These are phyloP conservation scores for Trichosporon asahii DNA, from an alignment of 1,284 basidiomycete species.

Conservation along the genomic window DNA sequence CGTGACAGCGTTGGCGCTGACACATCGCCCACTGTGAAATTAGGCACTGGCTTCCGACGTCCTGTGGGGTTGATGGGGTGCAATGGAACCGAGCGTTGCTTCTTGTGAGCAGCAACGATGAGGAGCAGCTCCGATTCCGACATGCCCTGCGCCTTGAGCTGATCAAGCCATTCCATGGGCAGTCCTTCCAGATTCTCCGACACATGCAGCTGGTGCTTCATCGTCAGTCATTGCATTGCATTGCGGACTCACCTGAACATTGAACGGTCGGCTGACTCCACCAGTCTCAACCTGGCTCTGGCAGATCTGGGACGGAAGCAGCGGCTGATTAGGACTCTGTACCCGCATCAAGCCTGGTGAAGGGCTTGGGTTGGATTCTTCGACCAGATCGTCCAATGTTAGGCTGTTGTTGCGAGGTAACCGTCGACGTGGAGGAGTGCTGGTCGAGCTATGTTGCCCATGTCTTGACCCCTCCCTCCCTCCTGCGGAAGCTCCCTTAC, in stretches of 20 bases:
- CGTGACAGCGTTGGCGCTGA: neutral
- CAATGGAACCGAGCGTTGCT: slow-evolving; percentile 18
- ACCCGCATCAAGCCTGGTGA: neutral
- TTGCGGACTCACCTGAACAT: slow-evolving; percentile 37
- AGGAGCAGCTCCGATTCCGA: slow-evolving; percentile 40
- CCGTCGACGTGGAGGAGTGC: neutral
- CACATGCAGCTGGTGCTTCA: slow-evolving; percentile 49
- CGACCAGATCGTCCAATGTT: slow-evolving; percentile 10
- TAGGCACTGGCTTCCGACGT: neutral
- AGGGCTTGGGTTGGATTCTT: neutral
- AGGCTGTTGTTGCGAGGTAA: neutral
- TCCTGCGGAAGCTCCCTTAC: slow-evolving; percentile 8
- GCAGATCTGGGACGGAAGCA: slow-evolving; percentile 14
- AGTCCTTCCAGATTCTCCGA: slow-evolving; percentile 39
- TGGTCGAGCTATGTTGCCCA: neutral
- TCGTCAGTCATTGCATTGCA: neutral
- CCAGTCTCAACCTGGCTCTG: neutral
- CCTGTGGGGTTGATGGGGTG: neutral
- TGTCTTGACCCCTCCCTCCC: slow-evolving; percentile 2
- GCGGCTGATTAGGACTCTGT: neutral
- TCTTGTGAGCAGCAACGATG: slow-evolving; percentile 33
- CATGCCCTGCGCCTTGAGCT: slow-evolving; percentile 40
- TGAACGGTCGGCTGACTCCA: slow-evolving; percentile 42
- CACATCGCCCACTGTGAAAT: neutral
- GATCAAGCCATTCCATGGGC: slow-evolving; percentile 38